phyloP scores from a whole-genome alignment of 1,284 basidiomycete species.

The Apiotrichum brassicae region DNA sequence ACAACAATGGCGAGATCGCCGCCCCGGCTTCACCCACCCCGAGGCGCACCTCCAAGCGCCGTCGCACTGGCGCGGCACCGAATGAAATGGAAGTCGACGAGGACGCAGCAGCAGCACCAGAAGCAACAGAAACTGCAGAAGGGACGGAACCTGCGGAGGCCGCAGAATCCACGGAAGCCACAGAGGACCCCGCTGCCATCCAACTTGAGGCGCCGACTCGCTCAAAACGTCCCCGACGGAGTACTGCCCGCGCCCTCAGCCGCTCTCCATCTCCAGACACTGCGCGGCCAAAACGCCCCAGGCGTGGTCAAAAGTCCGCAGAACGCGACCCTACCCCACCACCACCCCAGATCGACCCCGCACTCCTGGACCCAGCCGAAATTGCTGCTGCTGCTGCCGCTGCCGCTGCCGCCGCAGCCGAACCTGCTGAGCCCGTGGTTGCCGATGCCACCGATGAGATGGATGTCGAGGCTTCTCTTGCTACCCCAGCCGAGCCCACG shows the following conservation, averaged over 20 bases:
- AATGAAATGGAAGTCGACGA: neutral
- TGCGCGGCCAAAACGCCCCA: no score
- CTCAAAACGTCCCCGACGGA: neutral
- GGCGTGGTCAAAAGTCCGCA: no score
- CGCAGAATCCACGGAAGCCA: no score
- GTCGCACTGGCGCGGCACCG: neutral
- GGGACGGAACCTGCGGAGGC: no score
- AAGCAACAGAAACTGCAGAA: neutral
- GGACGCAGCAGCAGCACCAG: neutral
- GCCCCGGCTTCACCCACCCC: neutral
- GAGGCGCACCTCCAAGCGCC: neutral
- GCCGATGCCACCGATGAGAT: neutral
- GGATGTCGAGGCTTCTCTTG: neutral
- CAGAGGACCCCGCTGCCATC: no score
- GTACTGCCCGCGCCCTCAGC: neutral
- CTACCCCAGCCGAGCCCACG: neutral
- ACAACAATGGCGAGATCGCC: conserved; percentile 3
- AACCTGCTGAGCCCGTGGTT: no score
- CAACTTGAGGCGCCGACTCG: neutral
- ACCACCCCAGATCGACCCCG: no score
- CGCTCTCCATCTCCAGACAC: neutral
- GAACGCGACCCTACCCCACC: no score
- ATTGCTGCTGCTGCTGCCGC: no score
- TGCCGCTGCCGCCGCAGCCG: no score
- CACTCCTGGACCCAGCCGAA: no score